Percentiles rank a stretch among this genome's conserved stretches.
Evolutionary conservation across 306 rosid genomes (phyloP).

Genomic region (Pueraria montana): DNA sequence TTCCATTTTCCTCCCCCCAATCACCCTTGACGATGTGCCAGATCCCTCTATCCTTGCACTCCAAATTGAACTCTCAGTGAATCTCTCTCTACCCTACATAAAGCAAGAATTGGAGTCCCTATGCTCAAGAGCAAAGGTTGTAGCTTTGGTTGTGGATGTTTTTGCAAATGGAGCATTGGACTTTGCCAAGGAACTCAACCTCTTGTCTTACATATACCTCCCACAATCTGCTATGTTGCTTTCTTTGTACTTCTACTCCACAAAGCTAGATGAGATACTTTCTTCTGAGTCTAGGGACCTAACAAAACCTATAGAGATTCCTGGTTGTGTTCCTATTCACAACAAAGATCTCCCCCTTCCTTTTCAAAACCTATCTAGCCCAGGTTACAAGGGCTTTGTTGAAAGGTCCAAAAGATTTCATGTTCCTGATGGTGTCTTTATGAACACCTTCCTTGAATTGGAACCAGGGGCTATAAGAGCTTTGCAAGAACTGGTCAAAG

Average conservation of each 20-base stretch:
- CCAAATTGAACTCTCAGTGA: slow-evolving; percentile 48
- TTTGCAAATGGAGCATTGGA: slow-evolving; percentile 46
- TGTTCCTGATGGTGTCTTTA: slow-evolving; percentile 41
- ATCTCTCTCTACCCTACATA: slow-evolving; percentile 35
- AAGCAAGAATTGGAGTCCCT: slow-evolving; percentile 33
- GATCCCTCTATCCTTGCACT: not conserved
- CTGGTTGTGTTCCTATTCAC: slow-evolving; percentile 43
- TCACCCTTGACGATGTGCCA: not conserved
- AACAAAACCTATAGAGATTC: slow-evolving; percentile 26
- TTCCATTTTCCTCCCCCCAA: slow-evolving; percentile 27
- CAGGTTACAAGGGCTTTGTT: slow-evolving; percentile 28
- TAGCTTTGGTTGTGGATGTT: slow-evolving; percentile 52
- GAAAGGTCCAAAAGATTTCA: not conserved
- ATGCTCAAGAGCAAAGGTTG: slow-evolving; percentile 20
- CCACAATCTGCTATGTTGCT: slow-evolving; percentile 51
- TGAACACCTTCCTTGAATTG: slow-evolving; percentile 43
- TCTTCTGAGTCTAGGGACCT: slow-evolving; percentile 44
- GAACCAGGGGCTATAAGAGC: slow-evolving; percentile 25
- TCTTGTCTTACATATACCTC: slow-evolving; percentile 45
- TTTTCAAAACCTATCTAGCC: slow-evolving; percentile 9
- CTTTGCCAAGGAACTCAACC: slow-evolving; percentile 45
- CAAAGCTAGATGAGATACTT: slow-evolving; percentile 45
- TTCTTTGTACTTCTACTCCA: slow-evolving; percentile 26
- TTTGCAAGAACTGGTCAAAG: not conserved
- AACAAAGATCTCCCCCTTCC: slow-evolving; percentile 30